Percentiles rank a stretch among this genome's conserved stretches.
Evolutionary conservation across 768 basidiomycete species (phyloP).

Genomic region (Udeniomyces megalosporus): DNA sequence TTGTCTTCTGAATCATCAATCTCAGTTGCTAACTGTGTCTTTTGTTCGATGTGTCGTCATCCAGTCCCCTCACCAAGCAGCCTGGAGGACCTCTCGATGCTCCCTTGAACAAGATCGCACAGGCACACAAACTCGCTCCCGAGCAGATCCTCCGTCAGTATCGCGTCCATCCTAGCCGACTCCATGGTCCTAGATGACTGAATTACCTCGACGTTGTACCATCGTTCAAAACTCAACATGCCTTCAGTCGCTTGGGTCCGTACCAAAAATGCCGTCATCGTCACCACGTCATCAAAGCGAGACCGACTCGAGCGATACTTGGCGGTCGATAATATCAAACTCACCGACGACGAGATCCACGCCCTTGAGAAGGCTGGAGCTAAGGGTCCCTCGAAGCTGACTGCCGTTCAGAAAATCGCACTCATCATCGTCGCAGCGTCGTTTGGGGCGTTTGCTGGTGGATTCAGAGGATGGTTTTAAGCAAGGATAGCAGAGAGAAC

Average conservation of each 20-base stretch:
- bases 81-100: constrained; percentile 52
- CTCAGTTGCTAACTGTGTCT: too few species aligned
- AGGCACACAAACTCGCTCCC: constrained; percentile 40
- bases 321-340: constrained; percentile 43
- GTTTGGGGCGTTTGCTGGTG: too few species aligned
- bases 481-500: too few species aligned
- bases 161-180: not conserved
- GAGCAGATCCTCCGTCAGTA: constrained; percentile 41
- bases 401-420: too few species aligned
- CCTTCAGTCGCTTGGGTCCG: constrained; percentile 45
- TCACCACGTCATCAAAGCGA: constrained; percentile 35
- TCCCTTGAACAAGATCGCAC: constrained; percentile 40
- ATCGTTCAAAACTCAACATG: too few species aligned
- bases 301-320: constrained; percentile 53
- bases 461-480: too few species aligned
- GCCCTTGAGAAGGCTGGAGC: constrained; percentile 29
- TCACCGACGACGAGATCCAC: constrained; percentile 27
- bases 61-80: constrained; percentile 43
- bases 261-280: constrained; percentile 39
- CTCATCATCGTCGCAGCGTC: too few species aligned
- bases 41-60: too few species aligned
- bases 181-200: not conserved
- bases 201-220: too few species aligned
- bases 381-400: constrained; percentile 18
- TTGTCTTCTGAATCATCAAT: too few species aligned